These are phyloP conservation scores for Venturia nashicola DNA, from an alignment of 2,329 filamentous ascomycete species.

Conservation along the genomic window DNA sequence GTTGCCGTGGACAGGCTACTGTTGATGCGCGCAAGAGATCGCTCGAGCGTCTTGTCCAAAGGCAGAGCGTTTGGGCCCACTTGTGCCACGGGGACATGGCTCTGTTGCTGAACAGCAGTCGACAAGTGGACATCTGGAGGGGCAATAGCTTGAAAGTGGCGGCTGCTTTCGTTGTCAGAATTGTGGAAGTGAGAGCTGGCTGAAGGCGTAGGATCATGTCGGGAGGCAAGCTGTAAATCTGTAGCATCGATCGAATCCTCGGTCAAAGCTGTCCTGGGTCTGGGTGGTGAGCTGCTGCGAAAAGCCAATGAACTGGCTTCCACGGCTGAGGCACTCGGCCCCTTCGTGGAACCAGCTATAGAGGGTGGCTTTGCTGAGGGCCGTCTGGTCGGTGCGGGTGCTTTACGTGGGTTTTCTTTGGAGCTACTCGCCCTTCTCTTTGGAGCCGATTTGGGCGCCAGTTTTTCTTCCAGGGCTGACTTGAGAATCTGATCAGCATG, in stretches of 20 bases:
- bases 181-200: not conserved
- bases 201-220: not conserved
- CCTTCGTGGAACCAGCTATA: not conserved
- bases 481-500: slow-evolving; percentile 10
- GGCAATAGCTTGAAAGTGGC: not conserved
- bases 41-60: not conserved
- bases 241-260: not conserved
- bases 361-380: not conserved
- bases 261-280: not conserved
- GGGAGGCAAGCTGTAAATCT: not conserved
- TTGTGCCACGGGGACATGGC: not conserved
- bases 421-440: not conserved
- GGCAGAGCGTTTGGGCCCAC: not conserved
- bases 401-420: not conserved
- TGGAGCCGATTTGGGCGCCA: not conserved
- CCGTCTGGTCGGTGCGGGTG: not conserved
- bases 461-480: not conserved
- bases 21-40: not conserved
- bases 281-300: not conserved
- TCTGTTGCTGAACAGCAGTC: not conserved
- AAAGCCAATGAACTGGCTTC: not conserved
- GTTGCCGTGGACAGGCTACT: not conserved
- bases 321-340: not conserved
- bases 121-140: not conserved
- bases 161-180: not conserved